These are phyloP conservation scores for Yamadazyma tumulicola DNA, from an alignment of 805 yeast species.

Conservation along the genomic window DNA sequence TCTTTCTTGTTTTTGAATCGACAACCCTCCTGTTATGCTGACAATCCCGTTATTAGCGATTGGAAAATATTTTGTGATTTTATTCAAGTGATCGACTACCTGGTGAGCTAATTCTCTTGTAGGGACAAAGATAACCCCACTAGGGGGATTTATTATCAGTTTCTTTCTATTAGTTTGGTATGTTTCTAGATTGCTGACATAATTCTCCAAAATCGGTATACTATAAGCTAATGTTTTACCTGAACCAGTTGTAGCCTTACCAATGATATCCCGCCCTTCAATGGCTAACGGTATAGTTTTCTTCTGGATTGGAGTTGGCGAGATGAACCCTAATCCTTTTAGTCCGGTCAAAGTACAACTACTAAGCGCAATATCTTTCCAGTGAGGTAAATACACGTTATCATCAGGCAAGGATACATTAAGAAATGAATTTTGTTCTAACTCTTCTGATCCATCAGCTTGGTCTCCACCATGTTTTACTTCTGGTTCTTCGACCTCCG, in stretches of 20 bases:
- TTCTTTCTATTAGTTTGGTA: conserved; percentile 15
- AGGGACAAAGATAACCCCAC: conserved; percentile 86
- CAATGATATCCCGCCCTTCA: conserved; percentile 77
- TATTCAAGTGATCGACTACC: conserved; percentile 74
- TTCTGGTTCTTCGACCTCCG: conserved; percentile 7
- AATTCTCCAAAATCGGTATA: conserved; percentile 78
- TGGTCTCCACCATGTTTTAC: conserved; percentile 14
- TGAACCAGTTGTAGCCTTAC: conserved; percentile 96
- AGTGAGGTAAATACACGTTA: conserved; percentile 53
- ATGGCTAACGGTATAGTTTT: conserved; percentile 71
- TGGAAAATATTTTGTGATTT: conserved; percentile 50
- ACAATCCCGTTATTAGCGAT: conserved; percentile 56
- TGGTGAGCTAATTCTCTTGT: conserved; percentile 96
- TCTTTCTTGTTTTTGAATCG: conserved; percentile 91
- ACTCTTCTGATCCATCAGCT: conserved; percentile 5
- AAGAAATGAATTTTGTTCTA: conserved; percentile 22
- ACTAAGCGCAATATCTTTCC: conserved; percentile 55
- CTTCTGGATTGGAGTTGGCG: conserved; percentile 85
- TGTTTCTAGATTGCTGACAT: conserved; percentile 26
- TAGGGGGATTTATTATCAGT: conserved; percentile 41
- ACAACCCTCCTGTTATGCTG: conserved; percentile 89
- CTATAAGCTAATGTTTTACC: conserved; percentile 98
- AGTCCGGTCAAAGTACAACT: conserved; percentile 62
- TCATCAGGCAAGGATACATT: conserved; percentile 28
- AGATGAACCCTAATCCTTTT: conserved; percentile 49